Evolutionary conservation across 345 rosid species (phyloP).

Genomic region (Tarenaya hassleriana): DNA sequence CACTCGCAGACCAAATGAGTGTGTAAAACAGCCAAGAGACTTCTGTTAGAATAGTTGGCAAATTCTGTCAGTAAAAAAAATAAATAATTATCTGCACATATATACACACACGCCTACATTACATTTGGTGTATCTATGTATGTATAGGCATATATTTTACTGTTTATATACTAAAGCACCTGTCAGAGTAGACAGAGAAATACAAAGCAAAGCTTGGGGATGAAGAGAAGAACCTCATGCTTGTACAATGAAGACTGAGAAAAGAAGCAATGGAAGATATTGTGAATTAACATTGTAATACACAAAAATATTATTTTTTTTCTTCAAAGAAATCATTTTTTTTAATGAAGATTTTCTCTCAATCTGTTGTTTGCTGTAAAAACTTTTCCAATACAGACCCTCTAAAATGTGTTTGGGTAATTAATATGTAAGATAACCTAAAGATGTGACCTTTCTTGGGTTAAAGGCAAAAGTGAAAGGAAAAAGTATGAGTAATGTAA

Average conservation of each 20-base stretch:
- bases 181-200: conserved; percentile 37
- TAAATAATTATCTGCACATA: conserved; percentile 6
- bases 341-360: too few relatives aligned
- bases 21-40: conserved; percentile 75
- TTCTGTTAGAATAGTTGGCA: conserved; percentile 65
- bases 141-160: conserved; percentile 20
- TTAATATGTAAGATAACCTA: too few relatives aligned
- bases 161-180: conserved; percentile 31
- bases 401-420: too few relatives aligned
- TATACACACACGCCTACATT: too few relatives aligned
- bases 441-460: too few relatives aligned
- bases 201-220: conserved; percentile 55
- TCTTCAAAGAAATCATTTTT: too few relatives aligned
- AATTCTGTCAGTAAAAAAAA: conserved; percentile 53
- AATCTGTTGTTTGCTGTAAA: too few relatives aligned
- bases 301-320: too few relatives aligned
- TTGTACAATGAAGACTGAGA: conserved; percentile 26
- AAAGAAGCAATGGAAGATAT: conserved; percentile 6
- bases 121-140: conserved; percentile 17
- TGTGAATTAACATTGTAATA: not conserved
- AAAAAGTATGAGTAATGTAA: conserved; percentile 10
- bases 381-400: too few relatives aligned
- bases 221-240: conserved; percentile 71
- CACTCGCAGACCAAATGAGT: conserved; percentile 46
- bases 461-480: not conserved